A percentile compares a stretch with the other conserved stretches of the same genome.
Evolutionary conservation across 2,329 filamentous ascomycete species (phyloP).

Genomic region (Piedraia hortae): DNA sequence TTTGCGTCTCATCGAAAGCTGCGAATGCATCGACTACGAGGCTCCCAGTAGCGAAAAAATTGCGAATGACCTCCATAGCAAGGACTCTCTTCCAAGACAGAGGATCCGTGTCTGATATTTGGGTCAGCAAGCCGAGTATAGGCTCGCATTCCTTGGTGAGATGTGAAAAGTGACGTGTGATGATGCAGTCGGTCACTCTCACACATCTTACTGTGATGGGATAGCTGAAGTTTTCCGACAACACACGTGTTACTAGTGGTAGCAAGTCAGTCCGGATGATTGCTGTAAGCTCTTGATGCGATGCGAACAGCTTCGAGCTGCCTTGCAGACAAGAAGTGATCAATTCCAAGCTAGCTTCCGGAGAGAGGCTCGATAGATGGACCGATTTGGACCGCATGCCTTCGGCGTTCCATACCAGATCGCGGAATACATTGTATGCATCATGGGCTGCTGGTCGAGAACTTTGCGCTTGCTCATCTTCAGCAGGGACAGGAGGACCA

Average conservation of each 20-base stretch:
- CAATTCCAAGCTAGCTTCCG: conserved; percentile 67
- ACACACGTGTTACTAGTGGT: conserved; percentile 50
- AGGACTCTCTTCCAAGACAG: conserved; percentile 68
- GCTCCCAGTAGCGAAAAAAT: conserved; percentile 55
- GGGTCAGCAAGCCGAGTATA: conserved; percentile 52
- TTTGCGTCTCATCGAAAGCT: conserved; percentile 47
- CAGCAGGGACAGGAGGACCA: too few relatives aligned
- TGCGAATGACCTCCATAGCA: conserved; percentile 73
- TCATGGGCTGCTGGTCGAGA: conserved; percentile 57
- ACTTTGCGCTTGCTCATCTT: conserved; percentile 34
- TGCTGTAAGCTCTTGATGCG: conserved; percentile 54
- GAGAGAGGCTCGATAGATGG: conserved; percentile 46
- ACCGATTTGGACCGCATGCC: conserved; percentile 62
- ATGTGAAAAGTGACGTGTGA: conserved; percentile 50
- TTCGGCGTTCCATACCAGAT: conserved; percentile 68
- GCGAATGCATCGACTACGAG: conserved; percentile 56
- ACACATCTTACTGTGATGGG: conserved; percentile 57
- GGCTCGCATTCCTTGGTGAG: conserved; percentile 59
- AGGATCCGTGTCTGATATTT: conserved; percentile 62
- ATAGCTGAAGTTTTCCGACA: conserved; percentile 57
- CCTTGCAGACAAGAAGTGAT: conserved; percentile 77
- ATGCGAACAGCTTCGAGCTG: conserved; percentile 51
- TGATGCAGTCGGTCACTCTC: conserved; percentile 54
- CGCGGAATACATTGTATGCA: conserved; percentile 67
- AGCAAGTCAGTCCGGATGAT: conserved; percentile 53